Evolutionary conservation across 148 eudicot genomes (phyloP), one percentile per base, ranked within the genome.

Genomic region (Rhododendron kiyosumense): DNA sequence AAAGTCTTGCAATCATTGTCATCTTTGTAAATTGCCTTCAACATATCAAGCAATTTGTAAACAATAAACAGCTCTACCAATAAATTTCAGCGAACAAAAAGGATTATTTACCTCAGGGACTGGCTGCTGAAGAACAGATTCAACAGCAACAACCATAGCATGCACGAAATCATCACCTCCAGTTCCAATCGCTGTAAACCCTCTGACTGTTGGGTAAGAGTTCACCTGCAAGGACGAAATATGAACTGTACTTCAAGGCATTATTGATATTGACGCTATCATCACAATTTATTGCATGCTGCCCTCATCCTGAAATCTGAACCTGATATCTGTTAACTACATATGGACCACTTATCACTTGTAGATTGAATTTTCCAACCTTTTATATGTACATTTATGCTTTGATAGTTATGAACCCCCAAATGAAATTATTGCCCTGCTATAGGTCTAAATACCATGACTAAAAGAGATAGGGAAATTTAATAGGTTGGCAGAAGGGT

Each of bases 101-200:
- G 6, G 78, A 59, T 78, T 74, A 61, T 85, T 85, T 91, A 95
- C 99, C 94, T 96, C 88, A 32, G 99, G 98, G 86, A 96, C 90
- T 32, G 97, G 92, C 79, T 92, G 90, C 81, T 96, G 91, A 88
- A 95, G 91, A 24, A 96, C 97, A 77, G 99, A 95, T 90, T 96
- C 99, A 79, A 96, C 98, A 83, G 98, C 99, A 75, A 95, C 91
- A 84, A 96, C 91, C 98, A 96, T 96, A 84, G 99, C 91, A 51
- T 95, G 96, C 30, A 96, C 99, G 85, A 96, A 96, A 91, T 96
- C 99, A 86, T 96, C 97, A 65, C 99, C 99, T 63, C 99, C 98
- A 51, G 94, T 92, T 81, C 99, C 99, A 82, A 96, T 96, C 15
- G 99, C 99, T 17, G 98, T 96, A 89, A 96, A 96, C 49, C 95